Percentiles rank a stretch among this genome's conserved stretches.
Conservation (phyloP, 1,284 basidiomycete species). For the Waitea zeae region DNA sequence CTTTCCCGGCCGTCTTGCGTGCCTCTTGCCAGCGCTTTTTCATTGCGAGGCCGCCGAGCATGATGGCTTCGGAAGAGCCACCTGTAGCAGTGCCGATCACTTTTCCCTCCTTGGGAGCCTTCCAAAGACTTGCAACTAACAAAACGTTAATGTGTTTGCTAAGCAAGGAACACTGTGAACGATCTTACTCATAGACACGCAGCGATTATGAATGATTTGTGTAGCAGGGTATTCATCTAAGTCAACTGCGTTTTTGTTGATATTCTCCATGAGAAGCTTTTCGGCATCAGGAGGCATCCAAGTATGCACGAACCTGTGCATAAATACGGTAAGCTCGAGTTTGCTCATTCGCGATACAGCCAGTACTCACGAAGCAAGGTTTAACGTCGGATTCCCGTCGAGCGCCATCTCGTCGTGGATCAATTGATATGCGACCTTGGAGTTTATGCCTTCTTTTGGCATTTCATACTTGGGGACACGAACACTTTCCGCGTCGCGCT, state of each 20-base stretch:
- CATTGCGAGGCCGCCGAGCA: slow-evolving; percentile 58
- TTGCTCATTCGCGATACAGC: not conserved
- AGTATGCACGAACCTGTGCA: slow-evolving; percentile 28
- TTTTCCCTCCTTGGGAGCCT: slow-evolving; percentile 36
- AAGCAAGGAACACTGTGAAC: not conserved
- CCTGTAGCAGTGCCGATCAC: slow-evolving; percentile 57
- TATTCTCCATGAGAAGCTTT: slow-evolving; percentile 40
- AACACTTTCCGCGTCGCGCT: not conserved
- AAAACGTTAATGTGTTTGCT: not conserved
- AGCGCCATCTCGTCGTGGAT: slow-evolving; percentile 44
- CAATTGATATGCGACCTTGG: slow-evolving; percentile 29
- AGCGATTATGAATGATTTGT: slow-evolving; percentile 36
- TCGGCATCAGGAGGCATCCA: slow-evolving; percentile 44
- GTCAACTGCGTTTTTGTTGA: slow-evolving; percentile 53
- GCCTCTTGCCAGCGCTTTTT: slow-evolving; percentile 61
- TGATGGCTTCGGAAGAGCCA: slow-evolving; percentile 60
- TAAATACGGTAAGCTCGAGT: not conserved
- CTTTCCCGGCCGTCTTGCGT: slow-evolving; percentile 43
- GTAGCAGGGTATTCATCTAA: slow-evolving; percentile 54
- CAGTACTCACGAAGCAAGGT: slow-evolving; percentile 32
- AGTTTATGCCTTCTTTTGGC: not conserved
- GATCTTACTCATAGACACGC: slow-evolving; percentile 33
- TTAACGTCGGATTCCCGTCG: slow-evolving; percentile 49
- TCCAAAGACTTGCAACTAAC: slow-evolving; percentile 52
- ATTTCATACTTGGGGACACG: slow-evolving; percentile 1